Evolutionary conservation across 306 rosid genomes (phyloP).

Genomic region (Begonia peltatifolia): DNA sequence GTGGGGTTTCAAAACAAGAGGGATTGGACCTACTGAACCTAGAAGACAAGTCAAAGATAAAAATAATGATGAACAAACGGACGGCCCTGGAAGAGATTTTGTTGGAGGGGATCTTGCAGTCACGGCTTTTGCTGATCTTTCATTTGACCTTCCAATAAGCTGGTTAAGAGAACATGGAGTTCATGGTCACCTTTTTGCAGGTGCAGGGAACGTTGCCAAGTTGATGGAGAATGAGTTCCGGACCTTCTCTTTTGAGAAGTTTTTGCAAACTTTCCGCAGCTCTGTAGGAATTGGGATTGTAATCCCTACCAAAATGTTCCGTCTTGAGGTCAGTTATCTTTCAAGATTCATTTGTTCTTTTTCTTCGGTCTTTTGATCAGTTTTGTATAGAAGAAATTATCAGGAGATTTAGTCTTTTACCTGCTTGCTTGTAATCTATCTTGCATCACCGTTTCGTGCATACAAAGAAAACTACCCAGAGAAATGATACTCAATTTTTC

Average conservation of each 20-base stretch:
- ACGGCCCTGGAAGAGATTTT: conserved; percentile 44
- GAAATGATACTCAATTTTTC: too few species aligned
- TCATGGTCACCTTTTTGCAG: conserved; percentile 89
- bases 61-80: conserved; percentile 26
- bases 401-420: too few species aligned
- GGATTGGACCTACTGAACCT: conserved; percentile 79
- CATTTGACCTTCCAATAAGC: conserved; percentile 74
- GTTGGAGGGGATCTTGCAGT: conserved; percentile 96
- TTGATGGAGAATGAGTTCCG: conserved; percentile 66
- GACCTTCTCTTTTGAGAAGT: conserved; percentile 44
- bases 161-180: conserved; percentile 86
- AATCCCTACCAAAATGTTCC: conserved; percentile 69
- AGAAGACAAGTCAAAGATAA: conserved; percentile 39
- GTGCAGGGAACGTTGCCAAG: conserved; percentile 78
- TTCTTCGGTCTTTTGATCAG: too few species aligned
- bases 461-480: too few species aligned
- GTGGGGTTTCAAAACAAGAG: conserved; percentile 88
- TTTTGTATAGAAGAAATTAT: too few species aligned
- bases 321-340: conserved; percentile 67
- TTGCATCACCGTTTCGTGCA: too few species aligned
- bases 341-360: not conserved
- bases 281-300: conserved; percentile 89
- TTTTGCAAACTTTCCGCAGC: conserved; percentile 61
- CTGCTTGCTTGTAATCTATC: too few species aligned
- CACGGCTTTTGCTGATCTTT: conserved; percentile 85